A percentile compares a stretch with the other conserved stretches of the same genome.
Conservation (phyloP, 2,329 filamentous ascomycete species). For the Rhynchosporium secalis region DNA sequence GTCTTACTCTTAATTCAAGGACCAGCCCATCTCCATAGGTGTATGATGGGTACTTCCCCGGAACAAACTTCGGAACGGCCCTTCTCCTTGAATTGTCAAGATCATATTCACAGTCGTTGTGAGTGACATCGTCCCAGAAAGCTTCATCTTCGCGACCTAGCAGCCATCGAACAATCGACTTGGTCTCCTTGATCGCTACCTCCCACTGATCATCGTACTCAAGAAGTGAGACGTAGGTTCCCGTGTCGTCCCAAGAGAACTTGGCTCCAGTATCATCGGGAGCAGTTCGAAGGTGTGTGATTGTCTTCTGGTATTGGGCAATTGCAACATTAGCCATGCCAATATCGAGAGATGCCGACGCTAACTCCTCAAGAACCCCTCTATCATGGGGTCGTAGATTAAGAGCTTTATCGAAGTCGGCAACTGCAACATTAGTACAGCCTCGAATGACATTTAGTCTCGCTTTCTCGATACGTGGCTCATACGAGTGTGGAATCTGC, state of each 20-base stretch:
- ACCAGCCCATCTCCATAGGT: slow-evolving; percentile 75
- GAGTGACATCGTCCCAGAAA: slow-evolving; percentile 72
- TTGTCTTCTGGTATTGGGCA: slow-evolving; percentile 38
- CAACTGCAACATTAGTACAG: not conserved
- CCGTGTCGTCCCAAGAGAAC: slow-evolving; percentile 73
- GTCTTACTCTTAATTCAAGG: slow-evolving; percentile 77
- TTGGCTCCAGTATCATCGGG: slow-evolving; percentile 16
- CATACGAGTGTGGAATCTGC: slow-evolving; percentile 2
- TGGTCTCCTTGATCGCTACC: slow-evolving; percentile 69
- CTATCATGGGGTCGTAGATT: slow-evolving; percentile 40
- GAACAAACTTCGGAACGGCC: slow-evolving; percentile 60
- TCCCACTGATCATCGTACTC: slow-evolving; percentile 61
- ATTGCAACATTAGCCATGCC: slow-evolving; percentile 39
- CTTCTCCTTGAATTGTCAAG: slow-evolving; percentile 66
- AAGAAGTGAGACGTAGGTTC: slow-evolving; percentile 82
- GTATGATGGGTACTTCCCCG: slow-evolving; percentile 51
- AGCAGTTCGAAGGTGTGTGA: slow-evolving; percentile 34
- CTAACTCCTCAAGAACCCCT: slow-evolving; percentile 44
- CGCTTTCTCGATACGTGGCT: slow-evolving; percentile 11
- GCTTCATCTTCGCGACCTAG: slow-evolving; percentile 71
- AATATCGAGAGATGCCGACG: slow-evolving; percentile 40
- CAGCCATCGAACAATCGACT: slow-evolving; percentile 76
- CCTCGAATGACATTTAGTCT: slow-evolving; percentile 1
- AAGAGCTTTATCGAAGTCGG: slow-evolving; percentile 10
- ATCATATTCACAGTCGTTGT: slow-evolving; percentile 91